These are phyloP conservation scores for Pichia heedii DNA, from an alignment of 805 yeast genomes.

Conservation along the genomic window DNA sequence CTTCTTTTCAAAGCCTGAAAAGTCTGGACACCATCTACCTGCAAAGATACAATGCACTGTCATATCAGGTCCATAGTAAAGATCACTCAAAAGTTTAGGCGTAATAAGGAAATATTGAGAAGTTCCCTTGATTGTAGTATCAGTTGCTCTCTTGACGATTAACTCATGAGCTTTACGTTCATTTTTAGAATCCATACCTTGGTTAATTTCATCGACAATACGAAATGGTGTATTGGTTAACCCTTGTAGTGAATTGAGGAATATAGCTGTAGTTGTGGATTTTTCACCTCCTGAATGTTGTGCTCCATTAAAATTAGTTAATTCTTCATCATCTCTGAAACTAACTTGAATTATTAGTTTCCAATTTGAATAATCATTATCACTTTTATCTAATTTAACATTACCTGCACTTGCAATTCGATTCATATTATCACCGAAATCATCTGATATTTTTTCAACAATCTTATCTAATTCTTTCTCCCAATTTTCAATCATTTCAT, in stretches of 20 bases:
- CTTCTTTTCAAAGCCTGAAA: conserved; percentile 1
- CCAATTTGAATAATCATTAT: conserved; percentile 64
- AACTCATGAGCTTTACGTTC: conserved; percentile 80
- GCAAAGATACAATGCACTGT: conserved; percentile 78
- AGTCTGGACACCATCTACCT: conserved; percentile 21
- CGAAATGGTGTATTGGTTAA: conserved; percentile 83
- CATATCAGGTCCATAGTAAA: conserved; percentile 74
- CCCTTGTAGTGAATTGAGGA: conserved; percentile 84
- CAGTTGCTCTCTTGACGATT: conserved; percentile 78
- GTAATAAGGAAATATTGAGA: conserved; percentile 90
- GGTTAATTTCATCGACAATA: conserved; percentile 96
- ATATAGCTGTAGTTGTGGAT: conserved; percentile 88
- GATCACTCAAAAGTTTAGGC: conserved; percentile 75
- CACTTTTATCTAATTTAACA: conserved; percentile 46
- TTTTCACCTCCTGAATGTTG: conserved; percentile 97
- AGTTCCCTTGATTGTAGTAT: conserved; percentile 18
- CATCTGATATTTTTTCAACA: conserved; percentile 46
- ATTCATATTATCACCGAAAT: conserved; percentile 58
- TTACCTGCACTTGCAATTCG: conserved; percentile 85
- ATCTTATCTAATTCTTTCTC: conserved; percentile 50
- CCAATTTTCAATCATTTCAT: conserved; percentile 34
- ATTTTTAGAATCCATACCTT: conserved; percentile 95
- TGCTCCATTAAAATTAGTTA: conserved; percentile 68
- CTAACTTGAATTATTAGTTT: conserved; percentile 73
- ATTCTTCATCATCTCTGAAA: conserved; percentile 68